phyloP scores from a whole-genome alignment of 2,329 filamentous ascomycete species.

The Monosporascus sp. region DNA sequence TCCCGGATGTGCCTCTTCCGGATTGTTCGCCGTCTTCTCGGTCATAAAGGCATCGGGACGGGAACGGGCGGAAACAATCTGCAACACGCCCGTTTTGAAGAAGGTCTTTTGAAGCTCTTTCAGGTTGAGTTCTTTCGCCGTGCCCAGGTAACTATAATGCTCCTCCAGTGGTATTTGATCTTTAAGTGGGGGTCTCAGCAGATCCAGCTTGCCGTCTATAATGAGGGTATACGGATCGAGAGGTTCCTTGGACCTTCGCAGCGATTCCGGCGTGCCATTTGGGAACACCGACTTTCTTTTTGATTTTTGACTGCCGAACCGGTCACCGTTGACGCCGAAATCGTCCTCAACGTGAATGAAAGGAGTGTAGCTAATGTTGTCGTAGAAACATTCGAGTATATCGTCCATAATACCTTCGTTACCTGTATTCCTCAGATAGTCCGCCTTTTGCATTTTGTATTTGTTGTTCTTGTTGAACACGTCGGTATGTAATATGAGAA shows the following conservation, averaged over 20 bases:
- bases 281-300: conserved; percentile 68
- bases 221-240: conserved; percentile 95
- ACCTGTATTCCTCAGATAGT: conserved; percentile 92
- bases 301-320: conserved; percentile 64
- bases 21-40: conserved; percentile 78
- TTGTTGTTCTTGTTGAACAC: conserved; percentile 99
- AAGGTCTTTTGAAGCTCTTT: conserved; percentile 82
- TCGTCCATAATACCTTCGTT: conserved; percentile 92
- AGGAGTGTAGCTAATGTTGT: conserved; percentile 96
- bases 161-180: conserved; percentile 93
- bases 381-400: conserved; percentile 92
- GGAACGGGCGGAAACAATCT: conserved; percentile 91
- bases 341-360: conserved; percentile 98
- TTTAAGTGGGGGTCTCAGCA: conserved; percentile 76
- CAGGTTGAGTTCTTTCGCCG: conserved; percentile 69
- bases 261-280: conserved; percentile 57
- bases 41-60: conserved; percentile 93
- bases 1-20: conserved; percentile 80
- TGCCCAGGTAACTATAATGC: conserved; percentile 82
- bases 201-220: conserved; percentile 80
- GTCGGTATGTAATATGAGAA: conserved; percentile 93
- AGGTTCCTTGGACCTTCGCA: conserved; percentile 71
- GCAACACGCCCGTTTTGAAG: conserved; percentile 83
- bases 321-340: conserved; percentile 71
- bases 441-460: conserved; percentile 93